Evolutionary conservation across 768 basidiomycete genomes (phyloP).

Genomic region (Boletus speciosus): DNA sequence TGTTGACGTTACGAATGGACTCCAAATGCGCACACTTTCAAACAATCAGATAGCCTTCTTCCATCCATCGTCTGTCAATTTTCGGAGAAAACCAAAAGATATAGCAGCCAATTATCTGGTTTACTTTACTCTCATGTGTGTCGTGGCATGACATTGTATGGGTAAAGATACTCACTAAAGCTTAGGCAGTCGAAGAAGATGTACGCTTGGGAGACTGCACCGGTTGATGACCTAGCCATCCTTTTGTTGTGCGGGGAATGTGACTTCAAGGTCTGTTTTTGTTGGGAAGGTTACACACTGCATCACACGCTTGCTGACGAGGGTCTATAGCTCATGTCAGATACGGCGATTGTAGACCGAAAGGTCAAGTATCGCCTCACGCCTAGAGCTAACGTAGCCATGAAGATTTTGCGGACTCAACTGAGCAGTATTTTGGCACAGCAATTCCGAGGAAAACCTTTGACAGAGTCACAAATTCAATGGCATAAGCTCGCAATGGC

Average conservation of each 20-base stretch:
- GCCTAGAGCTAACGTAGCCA: conserved; percentile 71
- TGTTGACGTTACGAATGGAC: conserved; percentile 53
- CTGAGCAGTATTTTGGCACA: conserved; percentile 56
- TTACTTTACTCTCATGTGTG: conserved; percentile 88
- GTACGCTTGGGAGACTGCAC: conserved; percentile 91
- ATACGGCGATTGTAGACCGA: conserved; percentile 75
- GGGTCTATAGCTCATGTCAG: conserved; percentile 57
- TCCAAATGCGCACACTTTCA: conserved; percentile 69
- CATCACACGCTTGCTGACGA: conserved; percentile 3
- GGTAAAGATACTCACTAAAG: conserved; percentile 3
- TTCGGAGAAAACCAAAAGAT: conserved; percentile 60
- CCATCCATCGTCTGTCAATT: conserved; percentile 93
- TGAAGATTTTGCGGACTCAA: conserved; percentile 73
- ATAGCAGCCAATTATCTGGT: conserved; percentile 71
- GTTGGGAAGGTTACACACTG: not conserved
- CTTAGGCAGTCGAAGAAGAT: conserved; percentile 88
- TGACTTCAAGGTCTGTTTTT: conserved; percentile 71
- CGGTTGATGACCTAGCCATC: conserved; percentile 79
- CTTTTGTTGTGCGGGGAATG: conserved; percentile 84
- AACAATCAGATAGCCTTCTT: conserved; percentile 78
- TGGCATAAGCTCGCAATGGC: conserved; percentile 76
- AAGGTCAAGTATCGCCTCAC: conserved; percentile 72
- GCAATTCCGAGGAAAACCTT: conserved; percentile 60
- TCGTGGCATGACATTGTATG: not conserved
- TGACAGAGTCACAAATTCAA: conserved; percentile 53